Conservation (phyloP, 2,329 filamentous ascomycete genomes). For the Apiospora arundinis region DNA sequence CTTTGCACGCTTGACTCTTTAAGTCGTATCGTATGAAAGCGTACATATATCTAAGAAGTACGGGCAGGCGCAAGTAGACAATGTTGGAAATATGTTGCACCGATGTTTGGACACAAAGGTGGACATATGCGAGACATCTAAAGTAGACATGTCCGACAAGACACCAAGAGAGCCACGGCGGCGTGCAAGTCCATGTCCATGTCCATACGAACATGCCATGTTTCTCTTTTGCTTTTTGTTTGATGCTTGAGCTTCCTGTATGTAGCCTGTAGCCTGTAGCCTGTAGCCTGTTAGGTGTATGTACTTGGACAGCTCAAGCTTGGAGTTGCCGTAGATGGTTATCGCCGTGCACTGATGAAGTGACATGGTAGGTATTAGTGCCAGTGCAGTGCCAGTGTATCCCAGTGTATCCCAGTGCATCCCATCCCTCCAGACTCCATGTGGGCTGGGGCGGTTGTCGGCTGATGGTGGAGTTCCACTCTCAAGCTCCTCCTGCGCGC, state of each 20-base stretch:
- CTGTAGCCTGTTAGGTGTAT: too few species aligned
- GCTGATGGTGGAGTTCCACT: constrained; percentile 3
- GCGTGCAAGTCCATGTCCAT: neutral
- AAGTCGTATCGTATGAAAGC: neutral
- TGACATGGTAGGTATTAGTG: neutral
- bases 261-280: too few species aligned
- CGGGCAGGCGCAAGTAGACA: neutral
- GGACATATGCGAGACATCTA: constrained; percentile 17
- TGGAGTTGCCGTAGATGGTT: too few species aligned
- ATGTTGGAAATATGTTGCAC: constrained; percentile 13
- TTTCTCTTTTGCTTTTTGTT: constrained; percentile 19
- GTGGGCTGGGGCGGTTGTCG: constrained; percentile 17
- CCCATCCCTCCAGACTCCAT: neutral
- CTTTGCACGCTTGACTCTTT: too few species aligned
- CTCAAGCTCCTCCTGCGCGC: neutral
- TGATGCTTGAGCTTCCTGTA: neutral
- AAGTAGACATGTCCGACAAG: neutral
- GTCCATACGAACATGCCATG: neutral
- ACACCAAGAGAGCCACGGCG: neutral
- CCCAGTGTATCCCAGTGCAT: too few species aligned
- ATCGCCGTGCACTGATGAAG: neutral
- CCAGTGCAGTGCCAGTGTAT: neutral
- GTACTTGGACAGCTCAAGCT: too few species aligned
- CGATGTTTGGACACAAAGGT: constrained; percentile 4
- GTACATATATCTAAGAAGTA: too few species aligned